Evolutionary conservation across 495 filamentous ascomycete genomes (phyloP), one percentile per base, ranked within the genome.

Genomic region (Penicillium pancosmium): DNA sequence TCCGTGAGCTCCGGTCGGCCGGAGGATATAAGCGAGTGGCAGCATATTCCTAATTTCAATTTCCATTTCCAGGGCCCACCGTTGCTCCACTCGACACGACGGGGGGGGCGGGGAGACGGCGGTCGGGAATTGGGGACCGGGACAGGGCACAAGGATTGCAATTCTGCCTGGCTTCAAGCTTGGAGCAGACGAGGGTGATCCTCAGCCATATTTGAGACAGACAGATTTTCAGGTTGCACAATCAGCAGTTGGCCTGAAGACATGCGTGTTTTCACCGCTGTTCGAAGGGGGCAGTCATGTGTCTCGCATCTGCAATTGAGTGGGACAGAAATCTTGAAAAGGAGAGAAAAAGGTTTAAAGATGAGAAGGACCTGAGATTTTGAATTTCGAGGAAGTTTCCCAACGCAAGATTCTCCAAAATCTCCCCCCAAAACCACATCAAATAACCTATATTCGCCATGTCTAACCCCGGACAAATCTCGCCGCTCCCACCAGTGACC

Each of bases 401-500:
- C 34, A 13, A 23, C 23, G 23, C 23, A 23, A 23, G 3, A 23
- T 23, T 3, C 23, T 23, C 23, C 13, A 36, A 36, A 38, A 47
- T 47, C 43, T 5, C 16, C 16, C 15, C 15, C 15, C 36, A 13
- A 12, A n/a, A n/a, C 12, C 12, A 12, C 9, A 38, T 38, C 27
- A 31, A 36, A 52, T 52, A 50, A 31, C 43, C 12, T 5, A n/a
- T 9, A 5, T 16, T 27, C 47, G 34, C 16, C 4, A 62, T 62
- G 60, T 59, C 66, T 40, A 65, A 61, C n/a, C 36, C 50, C 25
- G 55, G 57, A 48, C 57, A 71, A 36, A 63, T 65, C 41, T 68
- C 71, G 2, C 62, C 67, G 4, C 66, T 79, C 51, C 75, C 62
- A 0, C 52, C 64, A 10, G 55, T 73, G 44, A 78, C 70, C 33